Conservation (phyloP, 1,139 yeast species). For the Magnusiomyces sp. region DNA sequence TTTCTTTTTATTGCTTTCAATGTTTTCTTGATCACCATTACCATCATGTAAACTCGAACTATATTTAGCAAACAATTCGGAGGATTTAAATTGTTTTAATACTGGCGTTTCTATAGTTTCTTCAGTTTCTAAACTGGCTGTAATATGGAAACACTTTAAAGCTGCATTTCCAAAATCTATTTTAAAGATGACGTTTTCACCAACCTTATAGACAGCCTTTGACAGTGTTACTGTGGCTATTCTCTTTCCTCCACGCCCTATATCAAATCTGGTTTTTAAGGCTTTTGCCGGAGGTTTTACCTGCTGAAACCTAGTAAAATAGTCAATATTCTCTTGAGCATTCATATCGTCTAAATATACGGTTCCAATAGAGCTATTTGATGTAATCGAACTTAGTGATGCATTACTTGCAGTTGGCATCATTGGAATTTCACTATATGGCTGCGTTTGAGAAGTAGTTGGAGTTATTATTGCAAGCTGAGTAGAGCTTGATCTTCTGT, state of each 20-base stretch:
- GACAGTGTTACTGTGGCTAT: slow-evolving; percentile 31
- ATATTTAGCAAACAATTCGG: neutral
- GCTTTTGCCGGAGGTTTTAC: slow-evolving; percentile 13
- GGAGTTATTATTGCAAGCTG: too few species aligned
- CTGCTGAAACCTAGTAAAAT: slow-evolving; percentile 22
- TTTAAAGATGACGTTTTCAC: slow-evolving; percentile 30
- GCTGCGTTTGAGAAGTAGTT: too few species aligned
- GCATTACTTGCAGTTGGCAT: too few species aligned
- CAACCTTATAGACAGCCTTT: slow-evolving; percentile 32
- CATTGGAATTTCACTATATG: too few species aligned
- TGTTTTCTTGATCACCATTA: slow-evolving; percentile 8
- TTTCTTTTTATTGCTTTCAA: neutral
- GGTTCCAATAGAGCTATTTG: too few species aligned
- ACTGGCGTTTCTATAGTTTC: slow-evolving; percentile 23
- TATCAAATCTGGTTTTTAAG: slow-evolving; percentile 27
- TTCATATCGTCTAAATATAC: neutral
- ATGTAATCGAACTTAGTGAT: too few species aligned
- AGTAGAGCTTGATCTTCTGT: neutral
- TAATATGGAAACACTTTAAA: slow-evolving; percentile 30
- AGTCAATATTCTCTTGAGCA: slow-evolving; percentile 23
- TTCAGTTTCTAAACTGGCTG: slow-evolving; percentile 32
- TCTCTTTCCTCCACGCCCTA: slow-evolving; percentile 26
- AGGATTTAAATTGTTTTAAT: slow-evolving; percentile 6
- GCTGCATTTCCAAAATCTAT: slow-evolving; percentile 24
- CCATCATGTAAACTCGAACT: neutral